Conservation (phyloP, 108 stramenopile genomes). For the Cafeteria roenbergensis region DNA sequence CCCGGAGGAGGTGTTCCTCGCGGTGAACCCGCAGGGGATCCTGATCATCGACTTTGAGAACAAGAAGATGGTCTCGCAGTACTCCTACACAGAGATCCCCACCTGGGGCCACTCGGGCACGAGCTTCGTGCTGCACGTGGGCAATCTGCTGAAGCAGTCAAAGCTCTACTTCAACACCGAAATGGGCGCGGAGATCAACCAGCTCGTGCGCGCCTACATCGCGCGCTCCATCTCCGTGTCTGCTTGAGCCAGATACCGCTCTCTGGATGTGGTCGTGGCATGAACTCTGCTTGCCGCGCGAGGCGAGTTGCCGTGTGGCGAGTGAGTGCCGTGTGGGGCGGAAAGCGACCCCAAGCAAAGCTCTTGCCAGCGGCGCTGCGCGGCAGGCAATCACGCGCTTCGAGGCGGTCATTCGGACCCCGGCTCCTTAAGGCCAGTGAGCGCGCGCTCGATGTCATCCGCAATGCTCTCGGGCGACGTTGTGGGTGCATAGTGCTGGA, state of each 20-base stretch:
- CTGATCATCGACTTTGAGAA: conserved; percentile 28
- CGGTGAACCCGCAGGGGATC: conserved; percentile 31
- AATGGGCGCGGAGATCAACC: conserved; percentile 34
- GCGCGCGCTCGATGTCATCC: not conserved
- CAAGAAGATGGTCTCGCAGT: conserved; percentile 22
- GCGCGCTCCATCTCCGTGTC: no score
- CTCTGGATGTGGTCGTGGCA: no score
- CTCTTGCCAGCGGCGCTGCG: no score
- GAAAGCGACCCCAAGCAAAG: no score
- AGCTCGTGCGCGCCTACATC: conserved; percentile 32
- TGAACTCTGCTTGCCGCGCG: no score
- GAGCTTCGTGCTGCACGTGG: conserved; percentile 32
- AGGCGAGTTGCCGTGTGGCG: no score
- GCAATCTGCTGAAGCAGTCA: conserved; percentile 12
- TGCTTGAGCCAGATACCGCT: no score
- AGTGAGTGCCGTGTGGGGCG: no score
- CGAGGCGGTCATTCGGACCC: no score
- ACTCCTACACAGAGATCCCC: conserved; percentile 24
- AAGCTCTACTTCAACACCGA: conserved; percentile 32
- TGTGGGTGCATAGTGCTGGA: not conserved
- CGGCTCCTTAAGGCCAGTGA: no score
- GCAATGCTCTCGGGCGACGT: not conserved
- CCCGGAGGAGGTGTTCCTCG: conserved; percentile 26
- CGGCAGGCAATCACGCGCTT: no score
- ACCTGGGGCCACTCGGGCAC: conserved; percentile 34